phyloP scores from a whole-genome alignment of 257 asterid genomes.

The Nemophila menziesii region DNA sequence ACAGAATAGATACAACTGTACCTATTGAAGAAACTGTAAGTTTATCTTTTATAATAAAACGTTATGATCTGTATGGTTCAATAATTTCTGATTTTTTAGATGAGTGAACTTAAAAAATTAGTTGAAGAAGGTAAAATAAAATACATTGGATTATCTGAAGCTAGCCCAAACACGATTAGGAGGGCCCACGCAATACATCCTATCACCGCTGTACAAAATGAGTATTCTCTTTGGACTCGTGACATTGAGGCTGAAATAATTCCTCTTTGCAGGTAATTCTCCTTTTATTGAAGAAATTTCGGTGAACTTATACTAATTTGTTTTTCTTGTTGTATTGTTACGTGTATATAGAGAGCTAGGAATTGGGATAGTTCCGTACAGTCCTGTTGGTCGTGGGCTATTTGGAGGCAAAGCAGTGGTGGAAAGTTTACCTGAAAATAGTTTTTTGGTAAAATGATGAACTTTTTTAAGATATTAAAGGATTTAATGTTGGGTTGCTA shows the following conservation, averaged over 20 bases:
- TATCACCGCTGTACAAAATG: constrained; percentile 48
- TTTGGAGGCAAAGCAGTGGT: constrained; percentile 38
- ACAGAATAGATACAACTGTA: constrained; percentile 39
- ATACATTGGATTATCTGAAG: constrained; percentile 61
- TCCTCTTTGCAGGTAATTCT: constrained; percentile 42
- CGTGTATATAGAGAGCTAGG: constrained; percentile 40
- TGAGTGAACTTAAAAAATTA: constrained; percentile 41
- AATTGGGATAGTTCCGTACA: constrained; percentile 50
- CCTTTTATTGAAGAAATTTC: neutral
- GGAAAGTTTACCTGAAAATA: constrained; percentile 28
- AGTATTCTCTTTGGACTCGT: constrained; percentile 56
- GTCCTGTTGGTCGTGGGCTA: constrained; percentile 47
- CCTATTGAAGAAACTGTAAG: constrained; percentile 61
- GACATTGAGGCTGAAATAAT: constrained; percentile 42
- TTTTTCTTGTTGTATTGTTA: neutral
- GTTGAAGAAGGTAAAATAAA: constrained; percentile 55
- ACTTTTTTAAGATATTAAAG: neutral
- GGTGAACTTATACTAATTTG: neutral
- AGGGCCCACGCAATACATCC: constrained; percentile 64
- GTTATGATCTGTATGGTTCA: neutral
- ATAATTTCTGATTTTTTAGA: constrained; percentile 16
- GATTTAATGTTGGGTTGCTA: neutral
- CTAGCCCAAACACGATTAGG: constrained; percentile 42
- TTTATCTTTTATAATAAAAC: neutral
- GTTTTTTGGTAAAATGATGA: constrained; percentile 25